Evolutionary conservation across 108 stramenopile genomes (phyloP).

Genomic region (Cylindrotheca closterium): DNA sequence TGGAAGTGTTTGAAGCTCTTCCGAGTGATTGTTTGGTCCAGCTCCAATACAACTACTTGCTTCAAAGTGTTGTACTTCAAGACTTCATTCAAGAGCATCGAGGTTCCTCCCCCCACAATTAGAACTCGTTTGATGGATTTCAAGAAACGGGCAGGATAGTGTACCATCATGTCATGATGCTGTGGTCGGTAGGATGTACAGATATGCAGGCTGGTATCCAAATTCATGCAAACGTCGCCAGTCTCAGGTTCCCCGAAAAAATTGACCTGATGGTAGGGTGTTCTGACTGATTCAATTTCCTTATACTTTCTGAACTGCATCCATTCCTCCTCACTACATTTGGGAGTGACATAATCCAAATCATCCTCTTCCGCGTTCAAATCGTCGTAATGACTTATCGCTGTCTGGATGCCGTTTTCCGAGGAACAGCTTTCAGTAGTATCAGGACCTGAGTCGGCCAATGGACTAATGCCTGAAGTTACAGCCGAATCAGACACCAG

Average conservation of each 20-base stretch:
- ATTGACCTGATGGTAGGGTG: conserved; percentile 22
- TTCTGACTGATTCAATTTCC: conserved; percentile 6
- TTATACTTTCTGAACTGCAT: conserved; percentile 1
- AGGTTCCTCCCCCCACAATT: conserved; percentile 71
- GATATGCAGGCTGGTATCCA: conserved; percentile 62
- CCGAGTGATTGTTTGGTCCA: conserved; percentile 71
- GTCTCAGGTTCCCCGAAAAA: conserved; percentile 13
- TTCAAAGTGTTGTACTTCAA: conserved; percentile 64
- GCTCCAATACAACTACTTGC: conserved; percentile 60
- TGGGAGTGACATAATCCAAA: conserved; percentile 13
- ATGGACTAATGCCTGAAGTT: too few relatives aligned
- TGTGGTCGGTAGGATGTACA: conserved; percentile 66
- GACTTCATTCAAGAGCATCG: conserved; percentile 69
- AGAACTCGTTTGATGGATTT: conserved; percentile 47
- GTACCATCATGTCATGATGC: conserved; percentile 67
- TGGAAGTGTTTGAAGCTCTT: conserved; percentile 67
- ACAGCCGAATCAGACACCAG: too few relatives aligned
- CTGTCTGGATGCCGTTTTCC: neutral
- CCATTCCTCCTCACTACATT: conserved; percentile 8
- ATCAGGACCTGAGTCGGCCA: conserved; percentile 3
- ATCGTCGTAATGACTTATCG: conserved; percentile 15
- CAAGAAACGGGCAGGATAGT: conserved; percentile 64
- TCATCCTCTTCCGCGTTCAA: conserved; percentile 24
- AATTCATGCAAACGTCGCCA: conserved; percentile 22
- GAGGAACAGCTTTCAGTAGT: neutral